phyloP scores from a whole-genome alignment of 371 early-diverging fungal species.

The Circinella umbellata region DNA sequence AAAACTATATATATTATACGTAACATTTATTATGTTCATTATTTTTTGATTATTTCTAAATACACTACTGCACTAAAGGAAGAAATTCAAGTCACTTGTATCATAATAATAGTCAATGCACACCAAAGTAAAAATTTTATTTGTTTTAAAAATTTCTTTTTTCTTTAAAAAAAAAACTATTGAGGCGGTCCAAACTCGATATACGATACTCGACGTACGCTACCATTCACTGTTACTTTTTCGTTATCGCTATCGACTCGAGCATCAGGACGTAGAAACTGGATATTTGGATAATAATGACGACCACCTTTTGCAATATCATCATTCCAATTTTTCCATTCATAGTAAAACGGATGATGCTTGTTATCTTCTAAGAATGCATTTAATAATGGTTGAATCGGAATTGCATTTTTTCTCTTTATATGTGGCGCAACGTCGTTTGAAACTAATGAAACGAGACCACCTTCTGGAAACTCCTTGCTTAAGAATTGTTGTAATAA shows the following conservation, averaged over 20 bases:
- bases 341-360: background rate
- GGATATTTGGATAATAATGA: background rate
- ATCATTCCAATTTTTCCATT: background rate
- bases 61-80: too few species aligned
- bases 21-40: too few species aligned
- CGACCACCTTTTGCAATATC: background rate
- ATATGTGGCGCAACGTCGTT: background rate
- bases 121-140: too few species aligned
- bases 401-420: background rate
- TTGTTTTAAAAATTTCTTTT: too few species aligned
- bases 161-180: too few species aligned
- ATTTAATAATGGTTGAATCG: background rate
- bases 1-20: too few species aligned
- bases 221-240: background rate
- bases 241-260: background rate
- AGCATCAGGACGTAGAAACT: background rate
- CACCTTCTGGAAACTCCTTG: slow-evolving; percentile 4
- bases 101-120: too few species aligned
- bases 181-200: background rate
- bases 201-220: background rate
- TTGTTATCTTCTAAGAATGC: background rate
- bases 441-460: background rate
- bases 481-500: background rate
- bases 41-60: too few species aligned
- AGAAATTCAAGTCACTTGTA: too few species aligned